Evolutionary conservation across 345 rosid genomes (phyloP).

Genomic region (Dimocarpus longan): DNA sequence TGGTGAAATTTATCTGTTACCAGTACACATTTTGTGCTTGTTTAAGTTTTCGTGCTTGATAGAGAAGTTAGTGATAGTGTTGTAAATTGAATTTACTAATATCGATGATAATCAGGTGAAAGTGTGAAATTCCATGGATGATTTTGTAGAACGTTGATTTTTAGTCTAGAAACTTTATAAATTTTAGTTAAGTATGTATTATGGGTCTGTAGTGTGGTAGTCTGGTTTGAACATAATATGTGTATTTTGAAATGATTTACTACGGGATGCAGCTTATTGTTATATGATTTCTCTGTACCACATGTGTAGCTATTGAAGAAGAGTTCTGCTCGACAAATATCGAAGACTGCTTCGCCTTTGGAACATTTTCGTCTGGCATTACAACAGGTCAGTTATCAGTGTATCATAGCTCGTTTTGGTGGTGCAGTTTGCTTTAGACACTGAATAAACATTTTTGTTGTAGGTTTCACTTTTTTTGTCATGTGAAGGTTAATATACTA

Average conservation of each 20-base stretch:
- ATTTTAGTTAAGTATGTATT: not conserved
- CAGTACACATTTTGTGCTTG: not conserved
- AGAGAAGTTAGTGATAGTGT: not conserved
- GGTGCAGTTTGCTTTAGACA: not conserved
- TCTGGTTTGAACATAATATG: slow-evolving; percentile 10
- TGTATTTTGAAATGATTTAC: slow-evolving; percentile 28
- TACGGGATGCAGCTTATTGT: slow-evolving; percentile 30
- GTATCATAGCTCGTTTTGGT: not conserved
- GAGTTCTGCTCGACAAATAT: slow-evolving; percentile 67
- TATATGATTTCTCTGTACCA: slow-evolving; percentile 35
- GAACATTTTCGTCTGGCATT: slow-evolving; percentile 67
- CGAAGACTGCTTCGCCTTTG: slow-evolving; percentile 67
- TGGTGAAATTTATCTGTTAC: not conserved
- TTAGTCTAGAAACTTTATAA: too few species aligned
- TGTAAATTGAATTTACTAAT: not conserved
- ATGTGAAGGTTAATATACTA: not conserved
- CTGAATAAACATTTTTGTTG: not conserved
- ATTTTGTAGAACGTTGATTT: too few species aligned
- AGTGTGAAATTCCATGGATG: not conserved
- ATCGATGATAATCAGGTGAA: not conserved
- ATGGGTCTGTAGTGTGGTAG: not conserved
- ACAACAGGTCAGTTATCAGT: slow-evolving; percentile 59
- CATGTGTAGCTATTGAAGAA: slow-evolving; percentile 75
- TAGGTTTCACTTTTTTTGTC: not conserved
- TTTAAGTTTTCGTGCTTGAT: not conserved